Evolutionary conservation across 129 eudicot species (phyloP).

Genomic region (Kitagawia praeruptora): DNA sequence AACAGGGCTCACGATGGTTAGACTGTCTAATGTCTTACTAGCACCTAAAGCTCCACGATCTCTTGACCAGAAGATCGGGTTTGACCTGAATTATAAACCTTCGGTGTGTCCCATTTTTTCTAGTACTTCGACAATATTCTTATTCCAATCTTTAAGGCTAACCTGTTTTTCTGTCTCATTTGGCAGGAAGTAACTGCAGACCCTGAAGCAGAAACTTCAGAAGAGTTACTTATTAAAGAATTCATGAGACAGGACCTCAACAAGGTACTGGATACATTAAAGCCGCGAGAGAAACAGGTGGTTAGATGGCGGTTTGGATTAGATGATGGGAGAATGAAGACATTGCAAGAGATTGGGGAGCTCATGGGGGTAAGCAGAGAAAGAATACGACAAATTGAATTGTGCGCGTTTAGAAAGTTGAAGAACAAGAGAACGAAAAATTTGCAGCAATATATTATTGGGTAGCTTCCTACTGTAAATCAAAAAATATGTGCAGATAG

Average conservation of each 20-base stretch:
- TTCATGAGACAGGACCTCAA: constrained; percentile 61
- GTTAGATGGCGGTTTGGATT: constrained; percentile 74
- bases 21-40: constrained; percentile 52
- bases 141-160: not conserved
- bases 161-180: not conserved
- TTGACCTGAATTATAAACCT: constrained; percentile 52
- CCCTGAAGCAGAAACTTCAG: constrained; percentile 77
- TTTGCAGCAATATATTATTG: constrained; percentile 49
- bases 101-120: constrained; percentile 43
- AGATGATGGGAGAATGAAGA: constrained; percentile 63
- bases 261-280: constrained; percentile 58
- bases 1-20: constrained; percentile 71
- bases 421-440: constrained; percentile 58
- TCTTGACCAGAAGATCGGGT: constrained; percentile 66
- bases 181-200: constrained; percentile 63
- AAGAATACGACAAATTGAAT: constrained; percentile 82
- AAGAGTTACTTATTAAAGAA: constrained; percentile 53
- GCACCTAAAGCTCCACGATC: constrained; percentile 85
- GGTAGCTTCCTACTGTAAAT: constrained; percentile 15
- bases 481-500: not conserved
- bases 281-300: constrained; percentile 54
- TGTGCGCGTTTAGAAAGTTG: constrained; percentile 67
- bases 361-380: constrained; percentile 88
- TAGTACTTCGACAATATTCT: not conserved
- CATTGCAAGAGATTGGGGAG: constrained; percentile 92